A percentile compares a stretch with the other conserved stretches of the same genome.
Evolutionary conservation across 2,329 filamentous ascomycete genomes (phyloP).

Genomic region (Ophiosphaerella narmari): DNA sequence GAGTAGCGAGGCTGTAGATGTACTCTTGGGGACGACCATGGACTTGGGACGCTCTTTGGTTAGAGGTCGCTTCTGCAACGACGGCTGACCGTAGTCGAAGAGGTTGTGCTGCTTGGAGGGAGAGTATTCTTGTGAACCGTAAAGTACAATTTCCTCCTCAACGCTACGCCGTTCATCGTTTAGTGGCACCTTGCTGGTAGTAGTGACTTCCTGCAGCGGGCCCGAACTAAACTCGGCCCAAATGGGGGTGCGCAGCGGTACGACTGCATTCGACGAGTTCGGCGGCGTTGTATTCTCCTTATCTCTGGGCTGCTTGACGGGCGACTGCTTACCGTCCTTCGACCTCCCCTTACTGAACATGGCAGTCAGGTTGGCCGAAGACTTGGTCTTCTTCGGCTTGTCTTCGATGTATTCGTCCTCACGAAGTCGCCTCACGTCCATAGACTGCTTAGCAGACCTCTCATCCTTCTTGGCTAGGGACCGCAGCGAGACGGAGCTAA

Average conservation of each 20-base stretch:
- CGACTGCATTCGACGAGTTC: slow-evolving; percentile 50
- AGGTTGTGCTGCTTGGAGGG: slow-evolving; percentile 67
- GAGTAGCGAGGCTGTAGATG: slow-evolving; percentile 48
- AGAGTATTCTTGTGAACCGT: slow-evolving; percentile 64
- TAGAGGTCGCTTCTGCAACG: slow-evolving; percentile 37
- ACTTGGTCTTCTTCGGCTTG: slow-evolving; percentile 74
- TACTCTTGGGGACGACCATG: slow-evolving; percentile 50
- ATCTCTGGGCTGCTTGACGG: slow-evolving; percentile 58
- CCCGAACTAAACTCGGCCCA: slow-evolving; percentile 73
- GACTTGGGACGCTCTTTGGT: slow-evolving; percentile 57
- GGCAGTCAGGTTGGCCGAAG: slow-evolving; percentile 77
- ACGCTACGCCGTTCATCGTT: slow-evolving; percentile 51
- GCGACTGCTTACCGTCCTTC: slow-evolving; percentile 61
- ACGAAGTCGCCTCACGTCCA: slow-evolving; percentile 35
- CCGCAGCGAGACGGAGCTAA: slow-evolving; percentile 59
- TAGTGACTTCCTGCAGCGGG: slow-evolving; percentile 32
- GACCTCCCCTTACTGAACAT: slow-evolving; percentile 75
- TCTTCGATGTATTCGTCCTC: slow-evolving; percentile 32
- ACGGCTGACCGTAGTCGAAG: slow-evolving; percentile 56
- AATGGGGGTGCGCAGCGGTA: slow-evolving; percentile 66
- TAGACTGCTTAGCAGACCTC: slow-evolving; percentile 35
- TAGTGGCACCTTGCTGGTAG: slow-evolving; percentile 51
- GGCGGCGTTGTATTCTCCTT: slow-evolving; percentile 81
- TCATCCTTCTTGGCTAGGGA: slow-evolving; percentile 54
- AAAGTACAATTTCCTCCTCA: slow-evolving; percentile 61